Evolutionary conservation across 2,329 filamentous ascomycete genomes (phyloP).

Genomic region (Trichoderma endophyticum): DNA sequence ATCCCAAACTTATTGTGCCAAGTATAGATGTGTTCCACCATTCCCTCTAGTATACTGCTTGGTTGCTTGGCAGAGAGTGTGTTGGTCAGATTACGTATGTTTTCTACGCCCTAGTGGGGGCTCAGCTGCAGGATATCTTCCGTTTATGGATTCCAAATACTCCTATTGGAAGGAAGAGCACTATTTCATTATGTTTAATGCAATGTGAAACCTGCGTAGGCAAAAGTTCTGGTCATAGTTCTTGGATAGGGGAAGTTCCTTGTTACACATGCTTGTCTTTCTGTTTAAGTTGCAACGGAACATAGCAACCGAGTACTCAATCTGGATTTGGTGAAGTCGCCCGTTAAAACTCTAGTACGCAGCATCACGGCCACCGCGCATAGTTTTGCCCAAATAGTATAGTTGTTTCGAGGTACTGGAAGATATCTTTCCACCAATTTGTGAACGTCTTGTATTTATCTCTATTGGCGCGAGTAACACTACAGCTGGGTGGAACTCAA

Average conservation of each 20-base stretch:
- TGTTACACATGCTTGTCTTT: neutral
- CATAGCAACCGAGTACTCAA: neutral
- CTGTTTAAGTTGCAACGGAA: neutral
- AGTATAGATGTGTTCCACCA: neutral
- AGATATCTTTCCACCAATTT: neutral
- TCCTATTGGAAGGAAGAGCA: neutral
- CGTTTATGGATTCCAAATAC: neutral
- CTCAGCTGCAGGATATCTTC: neutral
- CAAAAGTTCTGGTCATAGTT: neutral
- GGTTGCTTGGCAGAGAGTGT: neutral
- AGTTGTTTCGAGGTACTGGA: neutral
- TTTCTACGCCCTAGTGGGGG: neutral
- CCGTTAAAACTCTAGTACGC: neutral
- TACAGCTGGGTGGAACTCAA: neutral
- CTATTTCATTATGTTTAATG: neutral
- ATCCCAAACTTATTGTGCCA: neutral
- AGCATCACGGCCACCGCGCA: neutral
- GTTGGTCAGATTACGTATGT: neutral
- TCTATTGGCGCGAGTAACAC: neutral
- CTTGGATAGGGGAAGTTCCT: neutral
- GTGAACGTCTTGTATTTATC: neutral
- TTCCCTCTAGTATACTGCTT: neutral
- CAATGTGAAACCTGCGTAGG: neutral
- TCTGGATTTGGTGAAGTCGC: neutral
- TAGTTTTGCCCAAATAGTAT: neutral